These are phyloP conservation scores for Saccharomyces hybrid DNA, from an alignment of 1,139 yeast genomes.

Conservation along the genomic window DNA sequence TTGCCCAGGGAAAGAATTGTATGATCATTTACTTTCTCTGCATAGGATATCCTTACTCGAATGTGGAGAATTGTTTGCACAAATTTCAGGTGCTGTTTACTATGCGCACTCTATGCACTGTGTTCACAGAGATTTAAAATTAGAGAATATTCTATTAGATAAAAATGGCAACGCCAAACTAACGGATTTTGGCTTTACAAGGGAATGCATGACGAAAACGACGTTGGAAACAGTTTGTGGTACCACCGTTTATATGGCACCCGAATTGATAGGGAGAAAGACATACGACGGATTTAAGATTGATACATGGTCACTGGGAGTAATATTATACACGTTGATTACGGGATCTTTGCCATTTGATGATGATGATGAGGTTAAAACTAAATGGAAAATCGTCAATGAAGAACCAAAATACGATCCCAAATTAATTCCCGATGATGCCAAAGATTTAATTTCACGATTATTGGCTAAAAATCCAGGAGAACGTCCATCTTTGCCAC, in stretches of 20 bases:
- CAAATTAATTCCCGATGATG: conserved; percentile 42
- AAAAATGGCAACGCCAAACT: conserved; percentile 62
- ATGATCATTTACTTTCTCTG: conserved; percentile 56
- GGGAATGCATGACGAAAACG: conserved; percentile 59
- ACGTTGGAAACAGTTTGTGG: conserved; percentile 84
- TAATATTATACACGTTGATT: conserved; percentile 81
- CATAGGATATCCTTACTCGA: conserved; percentile 49
- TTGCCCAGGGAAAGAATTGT: conserved; percentile 84
- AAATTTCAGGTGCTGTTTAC: conserved; percentile 72
- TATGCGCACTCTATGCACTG: conserved; percentile 78
- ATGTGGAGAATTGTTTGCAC: conserved; percentile 59
- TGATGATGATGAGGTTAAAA: conserved; percentile 61
- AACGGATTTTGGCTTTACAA: conserved; percentile 89
- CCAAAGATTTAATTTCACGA: conserved; percentile 42
- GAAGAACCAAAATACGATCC: conserved; percentile 46
- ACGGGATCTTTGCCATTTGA: conserved; percentile 90
- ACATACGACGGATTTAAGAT: conserved; percentile 74
- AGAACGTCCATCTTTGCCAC: conserved; percentile 53
- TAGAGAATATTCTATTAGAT: conserved; percentile 78
- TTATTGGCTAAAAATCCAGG: conserved; percentile 63
- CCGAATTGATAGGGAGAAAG: conserved; percentile 61
- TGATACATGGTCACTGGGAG: conserved; percentile 91
- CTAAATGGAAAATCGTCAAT: conserved; percentile 53
- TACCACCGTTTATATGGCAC: conserved; percentile 95
- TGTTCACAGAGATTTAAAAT: conserved; percentile 82